phyloP scores from a whole-genome alignment of 768 basidiomycete species.

The Aureoboletus auriporus region DNA sequence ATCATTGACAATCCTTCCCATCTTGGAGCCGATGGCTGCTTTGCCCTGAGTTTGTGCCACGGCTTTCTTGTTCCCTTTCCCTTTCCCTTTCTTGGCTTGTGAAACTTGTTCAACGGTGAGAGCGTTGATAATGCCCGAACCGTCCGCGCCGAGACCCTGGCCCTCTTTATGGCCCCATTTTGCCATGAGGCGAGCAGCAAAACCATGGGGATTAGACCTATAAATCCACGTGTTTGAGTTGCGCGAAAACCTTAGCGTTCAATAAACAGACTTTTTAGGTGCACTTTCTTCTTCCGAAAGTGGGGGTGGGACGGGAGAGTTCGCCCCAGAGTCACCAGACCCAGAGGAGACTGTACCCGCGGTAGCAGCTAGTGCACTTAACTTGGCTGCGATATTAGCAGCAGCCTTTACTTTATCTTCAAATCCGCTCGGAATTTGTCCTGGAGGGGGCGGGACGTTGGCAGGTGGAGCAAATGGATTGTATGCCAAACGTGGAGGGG shows the following conservation, averaged over 20 bases:
- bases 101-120: conserved; percentile 70
- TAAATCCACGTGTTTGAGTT: not conserved
- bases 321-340: conserved; percentile 22
- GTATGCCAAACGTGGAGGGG: conserved; percentile 57
- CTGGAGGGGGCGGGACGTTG: conserved; percentile 56
- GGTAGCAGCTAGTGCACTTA: conserved; percentile 50
- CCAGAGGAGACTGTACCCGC: conserved; percentile 19
- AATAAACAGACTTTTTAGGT: conserved; percentile 11
- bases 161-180: conserved; percentile 97
- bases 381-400: conserved; percentile 75
- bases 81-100: conserved; percentile 34
- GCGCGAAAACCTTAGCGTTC: not conserved
- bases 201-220: conserved; percentile 63
- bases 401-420: conserved; percentile 74
- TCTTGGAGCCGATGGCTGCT: conserved; percentile 52
- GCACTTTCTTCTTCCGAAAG: conserved; percentile 30
- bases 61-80: conserved; percentile 28
- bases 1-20: conserved; percentile 88
- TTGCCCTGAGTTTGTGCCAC: conserved; percentile 34
- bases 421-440: conserved; percentile 39
- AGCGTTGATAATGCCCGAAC: conserved; percentile 84
- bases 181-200: conserved; percentile 87
- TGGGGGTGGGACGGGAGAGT: conserved; percentile 25
- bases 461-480: conserved; percentile 67
- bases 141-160: conserved; percentile 83